Evolutionary conservation across 371 early-diverging fungal genomes (phyloP), one percentile per base, ranked within the genome.

Genomic region (Catenaria anguillulae): DNA sequence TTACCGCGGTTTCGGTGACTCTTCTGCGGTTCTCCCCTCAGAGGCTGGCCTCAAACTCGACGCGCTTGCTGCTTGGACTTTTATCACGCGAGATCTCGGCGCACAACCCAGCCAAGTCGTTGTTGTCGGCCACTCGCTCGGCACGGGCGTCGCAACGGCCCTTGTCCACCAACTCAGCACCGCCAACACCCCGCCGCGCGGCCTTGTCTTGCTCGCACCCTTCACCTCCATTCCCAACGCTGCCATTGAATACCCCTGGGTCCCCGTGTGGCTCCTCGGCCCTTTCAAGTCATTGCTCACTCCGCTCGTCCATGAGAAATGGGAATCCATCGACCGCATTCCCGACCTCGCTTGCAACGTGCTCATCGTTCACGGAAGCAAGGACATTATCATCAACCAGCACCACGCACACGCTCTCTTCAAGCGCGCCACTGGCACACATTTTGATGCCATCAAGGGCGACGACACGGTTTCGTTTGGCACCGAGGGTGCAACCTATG

Each of bases 1-100:
- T 63, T 77, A 75, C 61, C 68, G 77, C 46, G 77, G 77, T 4
- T 77, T 77, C 62, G 77, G 68, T n/a, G 72, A 75, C 60, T 74
- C 74, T 8, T 63, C 36, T 2, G 6, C 17, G 8, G 6, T 19
- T 15, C 33, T 54, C 31, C 74, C 75, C 19, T 61, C 64, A 2
- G 75, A 77, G 55, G 56, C 45, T 2, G 70, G 67, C 2, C 24
- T 77, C 3, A 65, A 63, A 10, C 55, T 56, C 5, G 77, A 77
- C 56, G 74, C 75, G 15, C 34, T 67, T 8, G 65, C 77, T 1
- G 71, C 67, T 1, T 74, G 62, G 56, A 63, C 73, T 33, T 77
- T 71, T 70, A 29, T 73, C 21, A 40, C 40, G 5, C n/a, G n/a
- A n/a, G 42, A 50, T 4, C 67, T 63, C 34, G 70, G 70, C 19